These are phyloP conservation scores for Beauveria australis DNA, from an alignment of 2,329 filamentous ascomycete species.

Conservation along the genomic window DNA sequence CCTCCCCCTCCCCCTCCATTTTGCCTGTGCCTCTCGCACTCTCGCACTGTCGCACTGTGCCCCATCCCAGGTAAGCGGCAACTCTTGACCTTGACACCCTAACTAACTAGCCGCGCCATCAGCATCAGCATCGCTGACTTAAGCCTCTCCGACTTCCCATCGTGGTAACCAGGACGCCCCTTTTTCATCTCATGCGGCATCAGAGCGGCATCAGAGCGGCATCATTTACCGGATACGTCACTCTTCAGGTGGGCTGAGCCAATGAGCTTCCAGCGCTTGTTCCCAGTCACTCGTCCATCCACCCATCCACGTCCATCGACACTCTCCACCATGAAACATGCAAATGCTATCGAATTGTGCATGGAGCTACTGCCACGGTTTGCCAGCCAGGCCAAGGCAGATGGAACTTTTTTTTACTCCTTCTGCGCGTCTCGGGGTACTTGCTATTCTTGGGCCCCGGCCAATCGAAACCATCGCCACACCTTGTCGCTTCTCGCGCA, in stretches of 20 bases:
- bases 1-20: constrained; percentile 1
- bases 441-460: constrained; percentile 3
- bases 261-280: background rate
- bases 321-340: background rate
- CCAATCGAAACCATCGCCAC: background rate
- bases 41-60: too few relatives aligned
- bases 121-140: constrained; percentile 11
- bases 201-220: background rate
- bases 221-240: constrained; percentile 2
- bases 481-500: constrained; percentile 1
- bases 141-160: constrained; percentile 9
- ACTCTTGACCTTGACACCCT: background rate
- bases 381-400: background rate
- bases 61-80: constrained; percentile 1
- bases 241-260: background rate
- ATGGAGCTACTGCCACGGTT: background rate
- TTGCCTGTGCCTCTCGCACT: background rate
- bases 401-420: constrained; percentile 1
- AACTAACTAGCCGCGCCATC: background rate
- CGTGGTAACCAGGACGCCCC: constrained; percentile 8
- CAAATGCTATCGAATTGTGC: constrained; percentile 9
- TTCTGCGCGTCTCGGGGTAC: constrained; percentile 1
- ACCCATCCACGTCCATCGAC: background rate
- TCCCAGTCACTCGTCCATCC: background rate
- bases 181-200: constrained; percentile 5